Conservation (phyloP, 345 rosid species). For the Microthlaspi erraticum region DNA sequence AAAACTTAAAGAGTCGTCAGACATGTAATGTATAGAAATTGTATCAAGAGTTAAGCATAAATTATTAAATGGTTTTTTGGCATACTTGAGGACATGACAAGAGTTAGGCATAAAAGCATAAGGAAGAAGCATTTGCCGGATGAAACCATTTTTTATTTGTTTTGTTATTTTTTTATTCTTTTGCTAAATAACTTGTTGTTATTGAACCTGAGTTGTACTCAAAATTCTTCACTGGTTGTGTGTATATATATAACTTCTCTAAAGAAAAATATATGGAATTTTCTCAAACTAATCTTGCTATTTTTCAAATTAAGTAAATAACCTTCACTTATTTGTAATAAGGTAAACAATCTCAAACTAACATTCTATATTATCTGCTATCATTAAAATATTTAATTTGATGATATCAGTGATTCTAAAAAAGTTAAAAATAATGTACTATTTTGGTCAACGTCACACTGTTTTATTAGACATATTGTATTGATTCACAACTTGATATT, state of each 20-base stretch:
- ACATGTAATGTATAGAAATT: not conserved
- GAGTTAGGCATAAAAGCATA: conserved; percentile 3
- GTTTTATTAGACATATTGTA: no score
- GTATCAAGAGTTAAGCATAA: not conserved
- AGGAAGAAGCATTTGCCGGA: conserved; percentile 19
- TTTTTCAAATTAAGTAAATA: not conserved
- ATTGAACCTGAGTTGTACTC: not conserved
- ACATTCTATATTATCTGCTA: no score
- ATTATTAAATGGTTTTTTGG: conserved; percentile 5
- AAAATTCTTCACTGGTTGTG: not conserved
- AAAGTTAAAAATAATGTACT: no score
- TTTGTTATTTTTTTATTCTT: not conserved
- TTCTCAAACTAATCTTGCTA: no score
- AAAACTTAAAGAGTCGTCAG: not conserved
- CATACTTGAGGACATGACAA: conserved; percentile 20
- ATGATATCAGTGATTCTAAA: no score
- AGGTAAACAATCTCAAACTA: not conserved
- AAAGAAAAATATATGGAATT: not conserved
- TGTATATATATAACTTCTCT: not conserved
- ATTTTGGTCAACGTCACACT: no score
- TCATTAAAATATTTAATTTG: no score
- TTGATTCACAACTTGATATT: no score
- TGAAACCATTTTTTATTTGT: conserved; percentile 21
- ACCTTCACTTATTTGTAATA: not conserved
- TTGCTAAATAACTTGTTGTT: not conserved